Percentiles rank a stretch among this genome's conserved stretches.
Conservation (phyloP, 2,329 filamentous ascomycete genomes). For the Herpotrichia juniperi region DNA sequence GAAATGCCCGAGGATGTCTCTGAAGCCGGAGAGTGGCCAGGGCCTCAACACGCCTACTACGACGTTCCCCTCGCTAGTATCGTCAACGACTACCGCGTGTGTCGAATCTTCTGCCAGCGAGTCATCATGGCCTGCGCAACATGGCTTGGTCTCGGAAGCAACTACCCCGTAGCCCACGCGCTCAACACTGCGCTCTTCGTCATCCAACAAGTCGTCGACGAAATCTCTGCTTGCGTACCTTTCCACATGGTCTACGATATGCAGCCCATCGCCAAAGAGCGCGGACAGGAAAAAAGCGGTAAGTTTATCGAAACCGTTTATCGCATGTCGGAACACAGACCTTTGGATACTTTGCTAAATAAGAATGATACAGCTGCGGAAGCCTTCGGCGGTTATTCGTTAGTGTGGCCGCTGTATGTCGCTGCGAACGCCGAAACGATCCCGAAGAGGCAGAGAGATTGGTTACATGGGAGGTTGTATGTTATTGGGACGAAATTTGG, state of each 20-base stretch:
- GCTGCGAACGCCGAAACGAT: conserved; percentile 45
- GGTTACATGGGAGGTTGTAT: conserved; percentile 43
- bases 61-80: conserved; percentile 47
- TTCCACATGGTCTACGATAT: conserved; percentile 47
- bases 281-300: conserved; percentile 44
- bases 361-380: conserved; percentile 39
- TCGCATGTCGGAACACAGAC: no score
- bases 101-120: conserved; percentile 47
- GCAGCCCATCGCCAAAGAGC: conserved; percentile 39
- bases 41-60: conserved; percentile 47
- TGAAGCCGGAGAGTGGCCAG: conserved; percentile 41
- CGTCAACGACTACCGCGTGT: conserved; percentile 49
- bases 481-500: conserved; percentile 46
- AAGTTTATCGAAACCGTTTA: conserved; percentile 12
- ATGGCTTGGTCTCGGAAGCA: conserved; percentile 25
- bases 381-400: conserved; percentile 47
- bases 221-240: conserved; percentile 46
- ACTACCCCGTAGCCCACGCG: conserved; percentile 11
- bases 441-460: conserved; percentile 42
- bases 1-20: conserved; percentile 35
- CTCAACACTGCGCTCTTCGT: conserved; percentile 30
- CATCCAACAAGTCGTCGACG: conserved; percentile 47
- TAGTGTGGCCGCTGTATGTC: conserved; percentile 50
- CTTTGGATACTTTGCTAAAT: conserved; percentile 13
- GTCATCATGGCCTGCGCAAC: conserved; percentile 45